Percentiles rank a stretch among this genome's conserved stretches.
Evolutionary conservation across 768 basidiomycete species (phyloP).

Genomic region (Sporobolomyces roseus): DNA sequence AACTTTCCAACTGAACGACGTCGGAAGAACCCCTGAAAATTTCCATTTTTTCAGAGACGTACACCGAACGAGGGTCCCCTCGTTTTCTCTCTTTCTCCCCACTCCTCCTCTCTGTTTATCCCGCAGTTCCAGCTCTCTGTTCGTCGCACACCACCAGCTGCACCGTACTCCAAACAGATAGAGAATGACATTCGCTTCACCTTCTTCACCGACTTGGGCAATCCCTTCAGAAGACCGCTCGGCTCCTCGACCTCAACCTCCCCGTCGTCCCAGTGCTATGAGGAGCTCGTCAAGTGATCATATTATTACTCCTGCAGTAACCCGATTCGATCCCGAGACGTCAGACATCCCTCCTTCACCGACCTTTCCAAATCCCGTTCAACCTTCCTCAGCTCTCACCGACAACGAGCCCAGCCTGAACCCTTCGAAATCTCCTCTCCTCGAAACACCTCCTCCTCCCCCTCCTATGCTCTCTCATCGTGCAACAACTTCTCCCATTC

Average conservation of each 20-base stretch:
- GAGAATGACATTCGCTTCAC: background rate
- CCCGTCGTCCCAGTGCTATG: slow-evolving; percentile 18
- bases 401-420: background rate
- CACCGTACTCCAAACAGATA: too few species aligned
- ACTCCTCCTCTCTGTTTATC: too few species aligned
- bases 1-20: too few species aligned
- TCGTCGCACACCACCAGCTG: too few species aligned
- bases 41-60: too few species aligned
- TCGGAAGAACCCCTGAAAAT: too few species aligned
- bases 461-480: background rate
- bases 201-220: background rate
- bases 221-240: background rate
- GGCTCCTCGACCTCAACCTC: background rate
- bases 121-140: too few species aligned
- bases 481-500: background rate
- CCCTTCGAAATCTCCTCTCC: background rate
- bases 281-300: slow-evolving; percentile 14
- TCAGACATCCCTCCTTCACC: slow-evolving; percentile 12
- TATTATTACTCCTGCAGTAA: slow-evolving; percentile 20
- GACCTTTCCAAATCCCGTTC: background rate
- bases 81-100: too few species aligned
- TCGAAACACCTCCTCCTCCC: background rate
- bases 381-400: background rate
- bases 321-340: slow-evolving; percentile 14
- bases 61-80: too few species aligned